Conservation (phyloP, 306 rosid species). For the Ziziphus jujuba region DNA sequence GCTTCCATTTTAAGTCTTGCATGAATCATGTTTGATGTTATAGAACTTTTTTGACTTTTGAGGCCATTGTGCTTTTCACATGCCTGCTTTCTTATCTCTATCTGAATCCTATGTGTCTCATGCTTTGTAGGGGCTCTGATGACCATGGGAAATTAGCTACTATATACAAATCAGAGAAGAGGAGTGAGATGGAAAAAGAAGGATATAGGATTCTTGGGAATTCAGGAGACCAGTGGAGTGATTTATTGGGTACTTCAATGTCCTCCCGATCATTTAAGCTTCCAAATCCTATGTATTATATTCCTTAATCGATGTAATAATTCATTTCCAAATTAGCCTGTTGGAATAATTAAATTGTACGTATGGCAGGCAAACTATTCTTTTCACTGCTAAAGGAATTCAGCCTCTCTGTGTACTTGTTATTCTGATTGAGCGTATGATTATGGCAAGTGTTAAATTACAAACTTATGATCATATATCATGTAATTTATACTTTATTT, state of each 20-base stretch:
- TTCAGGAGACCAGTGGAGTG: constrained; percentile 98
- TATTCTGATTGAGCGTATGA: no score
- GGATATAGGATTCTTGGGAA: constrained; percentile 82
- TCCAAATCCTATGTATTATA: constrained; percentile 95
- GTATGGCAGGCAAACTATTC: no score
- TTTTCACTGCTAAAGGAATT: no score
- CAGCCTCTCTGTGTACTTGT: no score
- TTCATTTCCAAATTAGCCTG: neutral
- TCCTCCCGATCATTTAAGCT: constrained; percentile 83
- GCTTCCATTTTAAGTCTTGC: neutral
- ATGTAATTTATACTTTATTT: no score
- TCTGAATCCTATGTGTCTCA: constrained; percentile 19
- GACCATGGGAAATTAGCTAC: constrained; percentile 68
- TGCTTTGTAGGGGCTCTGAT: constrained; percentile 50
- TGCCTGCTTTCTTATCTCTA: neutral
- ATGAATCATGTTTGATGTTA: neutral
- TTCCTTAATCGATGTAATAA: constrained; percentile 28
- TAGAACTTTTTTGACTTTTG: neutral
- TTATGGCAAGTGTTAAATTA: no score
- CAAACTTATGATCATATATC: no score
- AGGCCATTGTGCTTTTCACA: neutral
- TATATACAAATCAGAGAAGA: constrained; percentile 77
- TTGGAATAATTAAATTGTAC: no score
- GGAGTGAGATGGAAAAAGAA: constrained; percentile 71
- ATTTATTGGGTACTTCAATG: constrained; percentile 60